phyloP scores from a whole-genome alignment of 2,329 filamentous ascomycete genomes.

The Epichloe scottii region DNA sequence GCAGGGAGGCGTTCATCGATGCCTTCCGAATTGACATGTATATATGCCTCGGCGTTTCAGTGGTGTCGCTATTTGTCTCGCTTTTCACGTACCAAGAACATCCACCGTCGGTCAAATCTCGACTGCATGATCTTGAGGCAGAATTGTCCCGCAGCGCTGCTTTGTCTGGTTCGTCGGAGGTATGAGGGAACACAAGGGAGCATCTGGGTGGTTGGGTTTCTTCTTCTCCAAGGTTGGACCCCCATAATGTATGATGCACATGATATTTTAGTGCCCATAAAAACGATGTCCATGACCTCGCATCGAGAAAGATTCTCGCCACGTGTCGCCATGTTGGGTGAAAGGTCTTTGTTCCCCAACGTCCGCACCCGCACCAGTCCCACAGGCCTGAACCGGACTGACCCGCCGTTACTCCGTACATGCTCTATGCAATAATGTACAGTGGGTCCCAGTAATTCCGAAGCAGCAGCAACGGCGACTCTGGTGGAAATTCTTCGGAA shows the following conservation, averaged over 20 bases:
- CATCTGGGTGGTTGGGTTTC: not conserved
- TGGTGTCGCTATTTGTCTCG: slow-evolving; percentile 6
- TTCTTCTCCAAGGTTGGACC: no score
- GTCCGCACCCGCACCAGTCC: no score
- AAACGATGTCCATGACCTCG: not conserved
- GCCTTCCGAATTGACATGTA: slow-evolving; percentile 11
- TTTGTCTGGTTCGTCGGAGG: not conserved
- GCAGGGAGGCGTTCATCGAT: slow-evolving; percentile 9
- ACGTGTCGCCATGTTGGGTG: no score
- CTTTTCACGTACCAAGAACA: slow-evolving; percentile 11
- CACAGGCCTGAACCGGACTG: not conserved
- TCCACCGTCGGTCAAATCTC: slow-evolving; percentile 11
- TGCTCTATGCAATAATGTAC: no score
- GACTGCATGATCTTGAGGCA: slow-evolving; percentile 13
- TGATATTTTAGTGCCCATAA: not conserved
- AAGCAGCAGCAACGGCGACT: no score
- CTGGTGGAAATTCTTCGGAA: no score
- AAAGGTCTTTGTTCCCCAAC: no score
- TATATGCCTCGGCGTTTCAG: slow-evolving; percentile 10
- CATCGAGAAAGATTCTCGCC: no score
- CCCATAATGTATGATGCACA: not conserved
- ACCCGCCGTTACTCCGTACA: no score
- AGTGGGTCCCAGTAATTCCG: no score
- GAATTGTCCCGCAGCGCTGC: slow-evolving; percentile 4
- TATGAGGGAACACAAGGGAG: not conserved